Base-by-base conservation (phyloP, 495 filamentous ascomycete genomes). In the Aspergillus nidulans region DNA sequence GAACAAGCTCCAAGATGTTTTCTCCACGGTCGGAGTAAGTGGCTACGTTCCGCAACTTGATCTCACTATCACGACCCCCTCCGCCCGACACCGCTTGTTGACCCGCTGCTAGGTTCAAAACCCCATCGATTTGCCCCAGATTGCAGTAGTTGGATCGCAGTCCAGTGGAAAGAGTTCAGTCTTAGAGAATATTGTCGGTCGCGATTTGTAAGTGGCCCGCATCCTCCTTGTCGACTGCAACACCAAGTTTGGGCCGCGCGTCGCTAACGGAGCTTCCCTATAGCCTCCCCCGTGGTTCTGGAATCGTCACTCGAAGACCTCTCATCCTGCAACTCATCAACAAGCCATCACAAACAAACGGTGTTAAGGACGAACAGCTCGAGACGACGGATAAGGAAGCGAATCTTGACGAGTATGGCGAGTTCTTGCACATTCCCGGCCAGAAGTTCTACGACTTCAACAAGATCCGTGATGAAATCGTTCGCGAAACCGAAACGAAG, bases 141-240 rank as follows among this genome's bases (percentile, higher is more conserved):
- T 99, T 73, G 94, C 87, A 56, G 95, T 99, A 53, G 95, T 99
- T 44, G 95, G 95, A 62, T 97, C 92, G 68, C 95, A 99, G 78
- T 97, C 95, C 12, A 96, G 91, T 70, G 95, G 95, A 69, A 99
- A 99, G 85, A 97, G 92, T 79, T 97, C 94, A n/a, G 95, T 99
- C 62, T 73, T 99, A 64, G 95, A 99, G 75, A 99, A 99, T 66
- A 99, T 99, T 63, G 95, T 99, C 38, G 95, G 95, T 34, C 82
- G 95, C 75, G 94, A 99, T 75, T 97, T 99, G 95, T 97, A 81
- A 71, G 89, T 70, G 39, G 32, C 23, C 2, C 8, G 8, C 30
- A 34, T 34, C 10, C n/a, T 52, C 23, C 15, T 48, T 55, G 40
- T 60, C 49, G 32, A 48, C 49, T 28, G 34, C 16, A 7, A 45